These are phyloP conservation scores for Sclerotinia nivalis DNA, from an alignment of 2,329 filamentous ascomycete species.

Conservation along the genomic window DNA sequence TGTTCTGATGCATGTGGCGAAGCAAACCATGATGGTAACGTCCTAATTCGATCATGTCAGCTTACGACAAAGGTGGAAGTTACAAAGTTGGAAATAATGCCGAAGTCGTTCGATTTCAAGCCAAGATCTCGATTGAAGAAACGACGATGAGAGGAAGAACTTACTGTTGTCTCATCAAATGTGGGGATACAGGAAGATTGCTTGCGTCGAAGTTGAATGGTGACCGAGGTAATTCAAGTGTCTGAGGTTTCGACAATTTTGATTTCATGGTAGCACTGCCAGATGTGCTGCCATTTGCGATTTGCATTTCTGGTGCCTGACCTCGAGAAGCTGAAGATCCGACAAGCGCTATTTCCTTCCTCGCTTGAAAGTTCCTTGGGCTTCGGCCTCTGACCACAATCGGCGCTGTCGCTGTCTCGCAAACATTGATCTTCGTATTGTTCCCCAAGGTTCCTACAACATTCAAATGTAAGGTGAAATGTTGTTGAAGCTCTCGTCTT, in stretches of 20 bases:
- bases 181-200: constrained; percentile 38
- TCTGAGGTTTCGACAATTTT: constrained; percentile 33
- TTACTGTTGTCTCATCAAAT: constrained; percentile 39
- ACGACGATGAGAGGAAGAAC: constrained; percentile 24
- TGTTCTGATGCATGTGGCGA: constrained; percentile 37
- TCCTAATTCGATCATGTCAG: constrained; percentile 25
- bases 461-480: constrained; percentile 88
- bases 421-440: constrained; percentile 77
- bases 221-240: constrained; percentile 38
- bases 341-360: constrained; percentile 83
- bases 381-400: constrained; percentile 93
- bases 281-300: constrained; percentile 34
- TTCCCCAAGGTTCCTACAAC: constrained; percentile 81
- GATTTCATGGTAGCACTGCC: constrained; percentile 30
- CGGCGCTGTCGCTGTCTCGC: constrained; percentile 82
- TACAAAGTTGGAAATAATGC: constrained; percentile 7
- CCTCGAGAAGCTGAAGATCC: constrained; percentile 42
- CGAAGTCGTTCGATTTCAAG: not conserved
- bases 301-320: constrained; percentile 39
- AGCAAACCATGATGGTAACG: constrained; percentile 32
- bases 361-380: constrained; percentile 89
- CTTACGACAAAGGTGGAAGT: not conserved
- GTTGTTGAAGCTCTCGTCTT: constrained; percentile 91
- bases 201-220: constrained; percentile 41
- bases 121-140: not conserved